A percentile compares a stretch with the other conserved stretches of the same genome.
Conservation (phyloP, 176 grass and related monocot genomes). For the Hyparrhenia diplandra region DNA sequence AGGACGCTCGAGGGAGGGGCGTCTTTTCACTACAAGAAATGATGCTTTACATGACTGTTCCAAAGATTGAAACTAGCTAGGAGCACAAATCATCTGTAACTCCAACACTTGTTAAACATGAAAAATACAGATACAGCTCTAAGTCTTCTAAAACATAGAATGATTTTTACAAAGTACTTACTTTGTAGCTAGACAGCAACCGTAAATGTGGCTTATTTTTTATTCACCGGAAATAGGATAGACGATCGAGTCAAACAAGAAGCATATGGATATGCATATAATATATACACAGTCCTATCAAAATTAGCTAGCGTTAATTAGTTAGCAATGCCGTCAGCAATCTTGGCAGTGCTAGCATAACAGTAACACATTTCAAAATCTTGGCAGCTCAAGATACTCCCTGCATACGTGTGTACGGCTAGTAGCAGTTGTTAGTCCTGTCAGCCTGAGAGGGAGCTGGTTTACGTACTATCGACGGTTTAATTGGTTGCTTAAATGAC, state of each 20-base stretch:
- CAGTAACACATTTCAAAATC: neutral
- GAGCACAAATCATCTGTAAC: too few relatives aligned
- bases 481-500: neutral
- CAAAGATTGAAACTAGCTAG: too few relatives aligned
- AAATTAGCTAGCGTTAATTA: neutral
- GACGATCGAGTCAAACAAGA: neutral
- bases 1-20: too few relatives aligned
- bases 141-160: too few relatives aligned
- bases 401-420: neutral
- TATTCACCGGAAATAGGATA: neutral
- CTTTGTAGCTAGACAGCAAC: neutral
- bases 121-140: too few relatives aligned
- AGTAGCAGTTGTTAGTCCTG: neutral
- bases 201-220: neutral
- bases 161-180: neutral
- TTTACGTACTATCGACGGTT: neutral
- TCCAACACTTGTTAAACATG: too few relatives aligned
- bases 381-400: too few relatives aligned
- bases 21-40: too few relatives aligned
- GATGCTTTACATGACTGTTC: too few relatives aligned
- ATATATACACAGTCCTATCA: neutral
- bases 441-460: neutral
- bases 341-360: neutral
- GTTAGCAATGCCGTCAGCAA: neutral
- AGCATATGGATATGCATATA: neutral